Base-by-base conservation (phyloP, 768 basidiomycete genomes). In the Tylopilus sp. region DNA sequence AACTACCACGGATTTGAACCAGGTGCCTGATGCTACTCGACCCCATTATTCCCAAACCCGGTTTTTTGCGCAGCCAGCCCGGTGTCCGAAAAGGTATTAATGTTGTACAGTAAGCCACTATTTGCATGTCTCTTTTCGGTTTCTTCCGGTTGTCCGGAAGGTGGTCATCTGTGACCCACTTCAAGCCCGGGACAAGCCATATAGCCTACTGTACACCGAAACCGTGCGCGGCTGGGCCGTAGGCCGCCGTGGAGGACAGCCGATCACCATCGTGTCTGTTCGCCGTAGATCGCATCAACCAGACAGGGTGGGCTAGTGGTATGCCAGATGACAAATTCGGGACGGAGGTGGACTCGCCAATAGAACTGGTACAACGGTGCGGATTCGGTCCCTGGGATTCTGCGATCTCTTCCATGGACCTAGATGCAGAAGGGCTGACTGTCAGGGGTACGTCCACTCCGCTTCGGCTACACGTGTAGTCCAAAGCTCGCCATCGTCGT, bases 331-430 rank as follows among this genome's bases (percentile, higher is more conserved):
- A n/a, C n/a, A n/a, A n/a, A n/a, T n/a, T n/a, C n/a, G n/a, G n/a
- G n/a, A n/a, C n/a, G 25, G 13, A 26, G 30, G 17, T 8, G 14
- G 21, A 33, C 19, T 33, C 10, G 14, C 30, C 45, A 31, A 55
- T 79, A 80, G 19, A 80, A 67, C 55, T 82, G 80, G 56, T 72
- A 82, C 76, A 82, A 8, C 78, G 74, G 21, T 67, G 67, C 0
- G 72, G 74, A 37, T 64, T 56, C 1, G 53, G 54, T n/a, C 76
- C 76, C 45, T 76, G 77, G 2, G 76, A 80, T 24, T 69, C 58
- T 2, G 74, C 82, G 4, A 80, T 77, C 6, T 73, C 72, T 57
- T 83, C 80, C 54, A 83, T 77, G 1, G 79, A 63, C 45, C 78
- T 74, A 6, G 77, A 77, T 0, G 73, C 69, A 19, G 21, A 53